A percentile compares a stretch with the other conserved stretches of the same genome.
These are phyloP conservation scores for Stachybotrys echinatus DNA, from an alignment of 2,329 filamentous ascomycete species.

Conservation along the genomic window DNA sequence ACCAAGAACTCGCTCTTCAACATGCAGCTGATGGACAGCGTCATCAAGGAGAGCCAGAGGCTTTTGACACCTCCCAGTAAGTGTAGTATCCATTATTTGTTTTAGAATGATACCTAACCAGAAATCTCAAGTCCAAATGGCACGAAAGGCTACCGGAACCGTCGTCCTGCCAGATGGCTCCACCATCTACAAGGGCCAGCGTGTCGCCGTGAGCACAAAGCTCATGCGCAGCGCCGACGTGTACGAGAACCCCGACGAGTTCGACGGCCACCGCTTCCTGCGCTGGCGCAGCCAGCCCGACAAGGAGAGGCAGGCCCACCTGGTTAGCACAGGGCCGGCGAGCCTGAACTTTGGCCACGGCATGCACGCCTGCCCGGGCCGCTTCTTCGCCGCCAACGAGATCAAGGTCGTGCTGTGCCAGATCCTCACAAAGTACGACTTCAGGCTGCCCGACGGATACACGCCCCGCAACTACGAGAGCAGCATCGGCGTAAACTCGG, in stretches of 20 bases:
- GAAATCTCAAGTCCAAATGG: not conserved
- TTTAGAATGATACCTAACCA: not conserved
- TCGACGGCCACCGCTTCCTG: slow-evolving; percentile 21
- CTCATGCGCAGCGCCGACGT: slow-evolving; percentile 14
- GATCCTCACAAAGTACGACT: slow-evolving; percentile 23
- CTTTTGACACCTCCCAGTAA: slow-evolving; percentile 1
- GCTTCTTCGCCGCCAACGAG: slow-evolving; percentile 36
- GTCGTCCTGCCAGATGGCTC: slow-evolving; percentile 10
- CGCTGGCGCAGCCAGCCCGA: slow-evolving; percentile 17
- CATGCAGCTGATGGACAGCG: slow-evolving; percentile 6
- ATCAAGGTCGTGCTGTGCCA: slow-evolving; percentile 27
- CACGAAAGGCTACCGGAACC: slow-evolving; percentile 3
- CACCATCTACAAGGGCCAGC: slow-evolving; percentile 14
- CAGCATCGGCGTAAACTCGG: not conserved
- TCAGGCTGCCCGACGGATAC: not conserved
- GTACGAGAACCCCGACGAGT: slow-evolving; percentile 17
- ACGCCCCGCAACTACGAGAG: not conserved
- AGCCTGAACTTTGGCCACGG: slow-evolving; percentile 34
- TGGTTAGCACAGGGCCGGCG: slow-evolving; percentile 24
- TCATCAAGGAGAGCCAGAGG: slow-evolving; percentile 7
- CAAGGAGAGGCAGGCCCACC: slow-evolving; percentile 19
- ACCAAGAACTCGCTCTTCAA: slow-evolving; percentile 31
- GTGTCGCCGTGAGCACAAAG: slow-evolving; percentile 11
- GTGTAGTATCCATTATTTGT: not conserved
- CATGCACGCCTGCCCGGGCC: slow-evolving; percentile 33